These are phyloP conservation scores for Annulohypoxylon stygium DNA, from an alignment of 495 filamentous ascomycete species.

Conservation along the genomic window DNA sequence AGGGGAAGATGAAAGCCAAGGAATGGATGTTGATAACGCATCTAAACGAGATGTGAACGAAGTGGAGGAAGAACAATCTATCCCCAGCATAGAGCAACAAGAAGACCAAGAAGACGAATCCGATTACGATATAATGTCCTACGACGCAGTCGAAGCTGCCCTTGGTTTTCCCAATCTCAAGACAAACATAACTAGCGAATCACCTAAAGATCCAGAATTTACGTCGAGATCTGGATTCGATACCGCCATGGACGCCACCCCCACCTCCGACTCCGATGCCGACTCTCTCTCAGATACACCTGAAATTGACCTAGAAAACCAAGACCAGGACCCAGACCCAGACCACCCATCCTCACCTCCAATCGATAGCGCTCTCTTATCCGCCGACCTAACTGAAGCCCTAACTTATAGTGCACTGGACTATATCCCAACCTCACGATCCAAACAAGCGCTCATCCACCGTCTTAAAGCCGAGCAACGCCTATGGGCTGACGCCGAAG, in stretches of 20 bases:
- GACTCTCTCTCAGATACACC: background rate
- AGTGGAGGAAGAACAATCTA: conserved; percentile 12
- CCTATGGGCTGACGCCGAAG: conserved; percentile 67
- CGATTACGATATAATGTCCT: conserved; percentile 54
- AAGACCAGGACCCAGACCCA: background rate
- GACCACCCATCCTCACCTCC: background rate
- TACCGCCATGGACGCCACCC: background rate
- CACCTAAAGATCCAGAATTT: conserved; percentile 23
- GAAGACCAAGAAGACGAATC: conserved; percentile 35
- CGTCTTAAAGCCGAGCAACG: conserved; percentile 53
- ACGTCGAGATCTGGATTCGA: background rate
- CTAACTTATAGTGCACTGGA: conserved; percentile 48
- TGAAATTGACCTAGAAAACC: background rate
- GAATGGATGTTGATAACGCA: background rate
- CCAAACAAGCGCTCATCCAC: conserved; percentile 35
- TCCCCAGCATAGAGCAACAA: conserved; percentile 46
- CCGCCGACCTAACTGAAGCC: conserved; percentile 48
- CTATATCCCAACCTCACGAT: conserved; percentile 26
- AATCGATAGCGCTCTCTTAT: conserved; percentile 37
- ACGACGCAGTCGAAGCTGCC: conserved; percentile 68
- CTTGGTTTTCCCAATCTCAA: conserved; percentile 49
- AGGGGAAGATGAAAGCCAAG: background rate
- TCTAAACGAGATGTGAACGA: conserved; percentile 9
- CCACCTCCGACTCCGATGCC: conserved; percentile 5
- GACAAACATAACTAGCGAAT: background rate